A percentile compares a stretch with the other conserved stretches of the same genome.
These are phyloP conservation scores for Terfezia claveryi DNA, from an alignment of 495 filamentous ascomycete genomes.

Conservation along the genomic window DNA sequence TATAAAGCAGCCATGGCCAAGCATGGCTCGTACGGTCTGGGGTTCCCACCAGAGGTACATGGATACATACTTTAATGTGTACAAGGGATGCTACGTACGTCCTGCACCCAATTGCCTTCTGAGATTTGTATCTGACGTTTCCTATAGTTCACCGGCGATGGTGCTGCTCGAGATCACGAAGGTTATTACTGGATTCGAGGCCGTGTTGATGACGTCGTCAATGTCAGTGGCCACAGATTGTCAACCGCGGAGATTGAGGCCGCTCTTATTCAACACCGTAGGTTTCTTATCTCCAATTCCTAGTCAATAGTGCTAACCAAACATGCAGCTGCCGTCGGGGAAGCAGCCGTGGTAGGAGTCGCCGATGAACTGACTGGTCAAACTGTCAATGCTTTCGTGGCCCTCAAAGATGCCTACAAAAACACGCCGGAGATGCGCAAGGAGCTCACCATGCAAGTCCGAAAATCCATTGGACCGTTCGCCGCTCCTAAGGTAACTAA, in stretches of 20 bases:
- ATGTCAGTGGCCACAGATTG: slow-evolving; percentile 85
- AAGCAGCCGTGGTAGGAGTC: slow-evolving; percentile 90
- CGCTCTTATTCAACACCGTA: slow-evolving; percentile 75
- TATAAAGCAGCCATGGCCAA: slow-evolving; percentile 97
- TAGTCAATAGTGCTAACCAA: neutral
- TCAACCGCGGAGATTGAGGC: slow-evolving; percentile 97
- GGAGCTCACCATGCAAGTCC: slow-evolving; percentile 81
- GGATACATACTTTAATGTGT: slow-evolving; percentile 95
- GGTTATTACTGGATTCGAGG: slow-evolving; percentile 99
- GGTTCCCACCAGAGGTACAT: slow-evolving; percentile 95
- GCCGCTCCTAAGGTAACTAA: slow-evolving; percentile 52
- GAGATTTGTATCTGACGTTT: slow-evolving; percentile 19
- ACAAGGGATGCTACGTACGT: slow-evolving; percentile 91
- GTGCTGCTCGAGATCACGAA: slow-evolving; percentile 89
- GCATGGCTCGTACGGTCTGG: slow-evolving; percentile 97
- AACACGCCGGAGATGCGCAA: slow-evolving; percentile 64
- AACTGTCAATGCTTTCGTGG: slow-evolving; percentile 89
- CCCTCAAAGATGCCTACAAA: slow-evolving; percentile 72
- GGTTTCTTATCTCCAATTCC: slow-evolving; percentile 13
- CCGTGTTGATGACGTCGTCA: slow-evolving; percentile 95
- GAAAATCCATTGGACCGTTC: slow-evolving; percentile 92
- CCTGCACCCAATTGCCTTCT: neutral
- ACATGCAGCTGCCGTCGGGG: slow-evolving; percentile 44
- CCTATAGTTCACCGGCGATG: slow-evolving; percentile 83
- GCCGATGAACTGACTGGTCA: slow-evolving; percentile 85